Evolutionary conservation across 805 yeast genomes (phyloP).

Genomic region (Metschnikowia kunwiensis): DNA sequence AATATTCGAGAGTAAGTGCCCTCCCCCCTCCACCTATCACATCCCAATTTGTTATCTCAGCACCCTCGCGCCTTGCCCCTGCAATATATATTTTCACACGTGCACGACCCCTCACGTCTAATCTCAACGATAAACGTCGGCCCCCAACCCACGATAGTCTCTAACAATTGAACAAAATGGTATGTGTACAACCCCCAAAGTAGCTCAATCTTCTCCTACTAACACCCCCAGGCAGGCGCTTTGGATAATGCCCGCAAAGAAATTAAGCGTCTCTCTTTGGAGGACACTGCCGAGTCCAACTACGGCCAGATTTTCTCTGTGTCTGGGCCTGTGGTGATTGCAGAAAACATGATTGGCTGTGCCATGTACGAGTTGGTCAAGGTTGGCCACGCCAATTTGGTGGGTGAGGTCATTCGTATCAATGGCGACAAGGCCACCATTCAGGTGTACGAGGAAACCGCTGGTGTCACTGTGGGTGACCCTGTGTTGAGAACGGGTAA

Average conservation of each 20-base stretch:
- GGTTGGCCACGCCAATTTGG: conserved; percentile 95
- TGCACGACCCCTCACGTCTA: conserved; percentile 9
- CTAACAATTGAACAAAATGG: no score
- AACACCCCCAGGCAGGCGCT: conserved; percentile 76
- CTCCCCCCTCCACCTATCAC: no score
- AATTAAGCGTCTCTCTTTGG: conserved; percentile 78
- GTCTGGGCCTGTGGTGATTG: conserved; percentile 96
- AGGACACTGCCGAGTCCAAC: conserved; percentile 64
- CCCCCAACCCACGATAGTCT: no score
- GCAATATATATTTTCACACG: not conserved
- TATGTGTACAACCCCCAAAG: no score
- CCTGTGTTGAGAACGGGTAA: conserved; percentile 98
- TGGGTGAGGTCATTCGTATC: conserved; percentile 97
- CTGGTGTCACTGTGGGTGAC: conserved; percentile 98
- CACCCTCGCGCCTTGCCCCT: not conserved
- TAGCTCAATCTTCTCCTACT: conserved; percentile 3
- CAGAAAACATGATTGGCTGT: conserved; percentile 99
- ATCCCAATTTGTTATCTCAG: no score
- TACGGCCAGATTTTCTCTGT: conserved; percentile 92
- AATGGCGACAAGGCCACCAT: conserved; percentile 96
- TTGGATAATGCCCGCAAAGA: conserved; percentile 95
- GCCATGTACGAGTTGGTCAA: conserved; percentile 99
- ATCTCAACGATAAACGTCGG: conserved; percentile 10
- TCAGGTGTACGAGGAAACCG: conserved; percentile 98
- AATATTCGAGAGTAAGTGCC: no score